Evolutionary conservation across 1,284 basidiomycete genomes (phyloP).

Genomic region (Takashimella koratensis): DNA sequence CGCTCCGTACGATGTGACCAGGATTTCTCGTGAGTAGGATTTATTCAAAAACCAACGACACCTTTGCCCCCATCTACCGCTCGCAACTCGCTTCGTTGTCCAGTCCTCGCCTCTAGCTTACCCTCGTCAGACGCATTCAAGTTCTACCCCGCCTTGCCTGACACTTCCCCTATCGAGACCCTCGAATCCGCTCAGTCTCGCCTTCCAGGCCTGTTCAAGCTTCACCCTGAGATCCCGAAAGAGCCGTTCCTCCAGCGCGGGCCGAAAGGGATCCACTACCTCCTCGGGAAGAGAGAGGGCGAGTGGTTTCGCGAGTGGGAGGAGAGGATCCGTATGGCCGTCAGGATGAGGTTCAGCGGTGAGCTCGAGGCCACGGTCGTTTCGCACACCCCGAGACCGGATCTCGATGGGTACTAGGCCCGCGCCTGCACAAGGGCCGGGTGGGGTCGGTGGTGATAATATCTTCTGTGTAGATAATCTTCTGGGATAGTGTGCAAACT

Average conservation of each 20-base stretch:
- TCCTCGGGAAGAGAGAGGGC: slow-evolving; percentile 61
- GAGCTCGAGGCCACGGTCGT: slow-evolving; percentile 21
- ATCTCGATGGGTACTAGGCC: slow-evolving; percentile 21
- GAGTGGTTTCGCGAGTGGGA: slow-evolving; percentile 76
- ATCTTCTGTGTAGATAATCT: too few species aligned
- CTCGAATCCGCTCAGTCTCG: slow-evolving; percentile 28
- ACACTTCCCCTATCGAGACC: slow-evolving; percentile 33
- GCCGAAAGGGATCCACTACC: slow-evolving; percentile 45
- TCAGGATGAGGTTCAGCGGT: slow-evolving; percentile 45
- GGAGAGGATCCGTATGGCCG: slow-evolving; percentile 58
- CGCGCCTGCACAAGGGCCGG: too few species aligned
- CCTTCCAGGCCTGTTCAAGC: slow-evolving; percentile 32
- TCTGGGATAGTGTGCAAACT: too few species aligned
- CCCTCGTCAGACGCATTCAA: slow-evolving; percentile 32
- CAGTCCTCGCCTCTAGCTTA: too few species aligned
- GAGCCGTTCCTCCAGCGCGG: slow-evolving; percentile 27
- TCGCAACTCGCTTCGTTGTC: not conserved
- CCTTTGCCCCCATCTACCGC: too few species aligned
- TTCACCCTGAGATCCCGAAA: slow-evolving; percentile 36
- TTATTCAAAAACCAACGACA: not conserved
- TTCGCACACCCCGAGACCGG: slow-evolving; percentile 8
- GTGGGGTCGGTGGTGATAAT: too few species aligned
- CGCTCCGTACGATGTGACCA: slow-evolving; percentile 27
- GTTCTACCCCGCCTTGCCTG: slow-evolving; percentile 38
- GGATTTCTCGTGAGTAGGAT: slow-evolving; percentile 20